These are phyloP conservation scores for Fusarium oxysporum DNA, from an alignment of 2,329 filamentous ascomycete genomes.

Conservation along the genomic window DNA sequence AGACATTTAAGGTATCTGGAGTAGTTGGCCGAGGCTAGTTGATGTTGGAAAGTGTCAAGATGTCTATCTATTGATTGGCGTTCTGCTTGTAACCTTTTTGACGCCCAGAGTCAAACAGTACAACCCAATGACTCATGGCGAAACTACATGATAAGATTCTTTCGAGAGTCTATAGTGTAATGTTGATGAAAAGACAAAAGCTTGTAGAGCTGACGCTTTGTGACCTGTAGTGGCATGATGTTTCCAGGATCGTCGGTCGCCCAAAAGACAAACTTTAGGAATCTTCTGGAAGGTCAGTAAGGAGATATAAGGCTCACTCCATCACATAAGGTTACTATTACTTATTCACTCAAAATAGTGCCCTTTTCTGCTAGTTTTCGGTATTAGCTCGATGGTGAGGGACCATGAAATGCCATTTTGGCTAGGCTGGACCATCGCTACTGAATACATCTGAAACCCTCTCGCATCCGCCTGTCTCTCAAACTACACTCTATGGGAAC, in stretches of 20 bases:
- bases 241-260: neutral
- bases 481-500: no score
- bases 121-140: neutral
- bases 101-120: neutral
- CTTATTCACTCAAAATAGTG: rapidly evolving
- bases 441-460: neutral
- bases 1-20: neutral
- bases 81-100: neutral
- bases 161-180: no score
- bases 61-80: neutral
- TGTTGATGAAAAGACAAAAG: rapidly evolving
- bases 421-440: neutral
- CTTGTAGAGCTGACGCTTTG: no score
- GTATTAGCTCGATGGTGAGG: neutral
- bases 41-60: neutral
- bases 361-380: no score
- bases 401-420: neutral
- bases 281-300: neutral
- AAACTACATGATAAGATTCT: neutral
- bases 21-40: neutral
- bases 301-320: no score
- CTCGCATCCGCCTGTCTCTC: no score
- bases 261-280: no score
- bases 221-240: neutral
- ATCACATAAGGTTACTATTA: neutral